Evolutionary conservation across 352 stramenopile genomes (phyloP).

Genomic region (Pythium grandisporangium): DNA sequence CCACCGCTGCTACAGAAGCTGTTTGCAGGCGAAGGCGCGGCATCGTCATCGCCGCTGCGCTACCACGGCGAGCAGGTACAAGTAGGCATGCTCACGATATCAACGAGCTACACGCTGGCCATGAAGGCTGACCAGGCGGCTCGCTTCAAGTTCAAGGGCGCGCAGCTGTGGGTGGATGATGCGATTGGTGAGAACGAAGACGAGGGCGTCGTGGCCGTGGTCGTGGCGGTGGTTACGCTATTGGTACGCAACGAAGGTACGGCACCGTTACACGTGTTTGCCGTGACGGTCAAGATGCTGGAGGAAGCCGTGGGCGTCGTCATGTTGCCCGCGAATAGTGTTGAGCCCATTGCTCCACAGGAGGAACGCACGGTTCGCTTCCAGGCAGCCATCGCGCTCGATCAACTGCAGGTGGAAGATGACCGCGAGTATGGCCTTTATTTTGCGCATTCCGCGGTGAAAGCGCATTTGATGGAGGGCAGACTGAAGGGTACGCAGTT

Average conservation of each 20-base stretch:
- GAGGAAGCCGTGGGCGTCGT: slow-evolving; percentile 4
- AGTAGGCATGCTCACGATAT: slow-evolving; percentile 1
- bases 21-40: not conserved
- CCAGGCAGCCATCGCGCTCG: slow-evolving; percentile 7
- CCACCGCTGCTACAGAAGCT: not conserved
- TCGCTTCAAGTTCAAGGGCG: slow-evolving; percentile 8
- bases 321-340: slow-evolving; percentile 1
- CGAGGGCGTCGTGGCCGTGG: too few species aligned
- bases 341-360: not conserved
- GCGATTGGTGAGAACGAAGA: too few species aligned
- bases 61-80: slow-evolving; percentile 6
- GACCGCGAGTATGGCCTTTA: slow-evolving; percentile 37
- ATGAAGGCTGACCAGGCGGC: slow-evolving; percentile 2
- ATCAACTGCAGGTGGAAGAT: slow-evolving; percentile 7
- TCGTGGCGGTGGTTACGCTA: slow-evolving; percentile 6
- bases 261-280: slow-evolving; percentile 10
- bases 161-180: slow-evolving; percentile 8
- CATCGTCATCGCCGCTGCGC: not conserved
- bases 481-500: slow-evolving; percentile 27
- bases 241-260: slow-evolving; percentile 11
- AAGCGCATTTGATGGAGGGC: slow-evolving; percentile 40
- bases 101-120: slow-evolving; percentile 8
- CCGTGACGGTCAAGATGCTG: slow-evolving; percentile 9
- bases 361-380: slow-evolving; percentile 2
- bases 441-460: slow-evolving; percentile 52